Evolutionary conservation across 2,329 filamentous ascomycete species (phyloP).

Genomic region (Hymenoscyphus linearis): DNA sequence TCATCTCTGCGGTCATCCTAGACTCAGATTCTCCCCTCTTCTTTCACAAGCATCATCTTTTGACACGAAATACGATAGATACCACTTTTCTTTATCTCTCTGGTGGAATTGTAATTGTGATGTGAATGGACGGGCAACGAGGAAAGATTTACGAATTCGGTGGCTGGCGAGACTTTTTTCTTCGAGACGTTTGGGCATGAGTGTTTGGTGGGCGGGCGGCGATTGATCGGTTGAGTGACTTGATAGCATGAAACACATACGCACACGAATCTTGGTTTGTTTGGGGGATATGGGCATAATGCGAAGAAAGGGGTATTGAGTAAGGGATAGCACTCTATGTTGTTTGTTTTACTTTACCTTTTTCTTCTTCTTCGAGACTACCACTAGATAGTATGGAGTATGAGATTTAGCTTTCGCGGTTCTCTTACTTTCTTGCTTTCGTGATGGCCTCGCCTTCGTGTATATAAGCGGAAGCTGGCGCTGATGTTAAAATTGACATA

Average conservation of each 20-base stretch:
- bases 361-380: not conserved
- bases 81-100: not conserved
- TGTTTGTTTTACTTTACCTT: constrained; percentile 1
- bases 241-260: not conserved
- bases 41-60: not conserved
- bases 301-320: not conserved
- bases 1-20: not conserved
- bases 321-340: not conserved
- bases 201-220: not conserved
- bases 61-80: not conserved
- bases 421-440: too few relatives aligned
- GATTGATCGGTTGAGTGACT: not conserved
- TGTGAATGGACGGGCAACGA: not conserved
- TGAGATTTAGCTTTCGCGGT: not conserved
- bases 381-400: constrained; percentile 1
- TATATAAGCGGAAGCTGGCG: too few relatives aligned
- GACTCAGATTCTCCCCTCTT: not conserved
- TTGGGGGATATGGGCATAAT: not conserved
- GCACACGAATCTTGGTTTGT: not conserved
- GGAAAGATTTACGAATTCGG: not conserved
- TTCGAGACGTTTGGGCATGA: not conserved
- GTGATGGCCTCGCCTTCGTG: too few relatives aligned
- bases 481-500: too few relatives aligned
- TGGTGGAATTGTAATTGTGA: not conserved
- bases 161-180: not conserved